These are phyloP conservation scores for Coemansia brasiliensis DNA, from an alignment of 192 early-diverging fungal genomes.

Conservation along the genomic window DNA sequence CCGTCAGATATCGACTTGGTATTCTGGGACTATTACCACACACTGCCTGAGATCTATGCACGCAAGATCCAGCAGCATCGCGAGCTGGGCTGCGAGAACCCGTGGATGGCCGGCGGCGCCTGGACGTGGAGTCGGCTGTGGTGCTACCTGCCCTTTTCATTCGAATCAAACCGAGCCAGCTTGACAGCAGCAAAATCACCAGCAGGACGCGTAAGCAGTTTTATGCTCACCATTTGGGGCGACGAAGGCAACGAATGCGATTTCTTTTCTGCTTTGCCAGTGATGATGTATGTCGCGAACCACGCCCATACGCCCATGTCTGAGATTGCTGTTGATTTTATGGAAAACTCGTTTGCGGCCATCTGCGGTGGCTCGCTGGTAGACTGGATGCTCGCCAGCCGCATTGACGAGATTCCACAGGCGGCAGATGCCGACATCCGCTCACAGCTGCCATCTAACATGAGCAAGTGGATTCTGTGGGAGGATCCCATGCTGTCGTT, in stretches of 20 bases:
- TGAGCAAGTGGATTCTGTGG: conserved; percentile 86
- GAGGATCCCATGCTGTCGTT: conserved; percentile 78
- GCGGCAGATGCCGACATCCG: conserved; percentile 48
- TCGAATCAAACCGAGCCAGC: conserved; percentile 74
- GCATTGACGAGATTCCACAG: conserved; percentile 56
- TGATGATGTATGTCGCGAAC: conserved; percentile 73
- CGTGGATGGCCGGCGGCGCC: conserved; percentile 79
- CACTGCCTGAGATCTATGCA: conserved; percentile 65
- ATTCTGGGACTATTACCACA: conserved; percentile 91
- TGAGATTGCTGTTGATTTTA: conserved; percentile 61
- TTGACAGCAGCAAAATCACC: conserved; percentile 65
- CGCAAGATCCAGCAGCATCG: conserved; percentile 81
- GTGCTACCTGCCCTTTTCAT: conserved; percentile 78
- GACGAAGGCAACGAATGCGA: conserved; percentile 93
- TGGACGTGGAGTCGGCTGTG: conserved; percentile 89
- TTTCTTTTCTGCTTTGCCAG: conserved; percentile 78
- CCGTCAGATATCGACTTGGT: conserved; percentile 69
- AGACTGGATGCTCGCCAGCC: conserved; percentile 70
- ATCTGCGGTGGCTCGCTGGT: conserved; percentile 79
- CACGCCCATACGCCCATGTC: conserved; percentile 66
- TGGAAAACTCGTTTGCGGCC: conserved; percentile 68
- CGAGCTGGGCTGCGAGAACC: conserved; percentile 71
- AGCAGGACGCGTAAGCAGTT: conserved; percentile 61
- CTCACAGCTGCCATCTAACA: conserved; percentile 66
- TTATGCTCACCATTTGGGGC: conserved; percentile 86